Evolutionary conservation across 2,329 filamentous ascomycete species (phyloP), one percentile per base, ranked within the genome.

Genomic region (Hortaea sp.): DNA sequence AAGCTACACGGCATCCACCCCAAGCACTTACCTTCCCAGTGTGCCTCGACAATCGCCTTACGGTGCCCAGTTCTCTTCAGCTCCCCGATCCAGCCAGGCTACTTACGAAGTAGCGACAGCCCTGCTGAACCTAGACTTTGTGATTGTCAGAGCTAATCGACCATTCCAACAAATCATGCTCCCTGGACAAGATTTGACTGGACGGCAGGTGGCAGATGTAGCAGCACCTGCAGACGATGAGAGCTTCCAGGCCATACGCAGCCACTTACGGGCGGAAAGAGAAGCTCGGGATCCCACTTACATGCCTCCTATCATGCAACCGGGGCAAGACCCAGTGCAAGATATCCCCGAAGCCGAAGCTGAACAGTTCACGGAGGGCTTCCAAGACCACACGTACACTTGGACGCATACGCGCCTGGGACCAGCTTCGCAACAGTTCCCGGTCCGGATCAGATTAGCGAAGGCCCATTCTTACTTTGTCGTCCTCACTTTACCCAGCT

Each of bases 231-330:
- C 63, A 20, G 68, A 72, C 41, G 54, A 58, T 2, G 69, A 72
- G 27, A 63, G 59, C 42, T 62, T 75, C 50, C 65, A 68, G 40
- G 59, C 63, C 10, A 60, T 76, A 31, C 66, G 69, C 37, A 67
- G 64, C 42, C 63, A 67, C 11, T 57, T 76, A 42, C 63, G 70
- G 34, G 65, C 69, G 34, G 73, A 76, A 51, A 59, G 69, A 42
- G 69, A 72, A 37, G 60, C 63, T 29, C 65, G 69, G 34, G 72
- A 75, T 46, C 72, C 73, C 10, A 59, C 70, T 29, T 74, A 72
- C 51, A 68, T 75, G 58, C 67, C 73, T 27, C 71, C 72, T 5
- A 75, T 75, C 27, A 49, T 62, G n/a, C 66, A 66, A 11, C 62
- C 63, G 7, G 57, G 68, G 4, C 63, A 70, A 35, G 69, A 72